Conservation (phyloP, 78 protist genomes). For the Speleostelium caveatum region DNA sequence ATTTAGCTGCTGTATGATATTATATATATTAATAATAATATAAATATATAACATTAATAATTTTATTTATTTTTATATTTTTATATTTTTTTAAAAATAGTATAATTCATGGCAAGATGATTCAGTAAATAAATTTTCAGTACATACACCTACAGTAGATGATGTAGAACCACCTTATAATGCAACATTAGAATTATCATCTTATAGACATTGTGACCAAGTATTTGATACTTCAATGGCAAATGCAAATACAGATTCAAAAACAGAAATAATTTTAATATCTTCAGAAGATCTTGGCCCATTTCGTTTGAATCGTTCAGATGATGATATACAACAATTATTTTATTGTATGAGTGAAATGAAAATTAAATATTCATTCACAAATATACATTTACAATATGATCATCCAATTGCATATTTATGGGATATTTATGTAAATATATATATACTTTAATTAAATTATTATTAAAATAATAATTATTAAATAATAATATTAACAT, state of each 20-base stretch:
- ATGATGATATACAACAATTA: conserved; percentile 33
- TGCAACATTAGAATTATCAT: conserved; percentile 23
- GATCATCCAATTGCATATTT: conserved; percentile 63
- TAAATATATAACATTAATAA: neutral
- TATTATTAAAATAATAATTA: too few species aligned
- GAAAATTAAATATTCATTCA: conserved; percentile 14
- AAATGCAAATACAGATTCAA: conserved; percentile 28
- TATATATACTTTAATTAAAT: too few species aligned
- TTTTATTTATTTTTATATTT: neutral
- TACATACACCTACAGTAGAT: conserved; percentile 18
- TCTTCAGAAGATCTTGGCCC: conserved; percentile 54
- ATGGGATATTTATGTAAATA: too few species aligned
- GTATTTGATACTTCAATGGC: conserved; percentile 33
- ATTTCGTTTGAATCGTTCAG: neutral
- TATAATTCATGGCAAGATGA: conserved; percentile 12
- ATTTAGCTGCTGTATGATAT: conserved; percentile 26
- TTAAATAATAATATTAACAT: too few species aligned
- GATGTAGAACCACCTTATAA: conserved; percentile 48
- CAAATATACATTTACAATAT: conserved; percentile 68
- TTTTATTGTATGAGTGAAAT: conserved; percentile 61
- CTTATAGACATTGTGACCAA: conserved; percentile 66
- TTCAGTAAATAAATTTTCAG: conserved; percentile 46
- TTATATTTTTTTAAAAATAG: neutral
- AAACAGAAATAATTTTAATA: neutral
- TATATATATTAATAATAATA: neutral